phyloP scores from a whole-genome alignment of 495 filamentous ascomycete genomes.

The Aspergillus ostianus region DNA sequence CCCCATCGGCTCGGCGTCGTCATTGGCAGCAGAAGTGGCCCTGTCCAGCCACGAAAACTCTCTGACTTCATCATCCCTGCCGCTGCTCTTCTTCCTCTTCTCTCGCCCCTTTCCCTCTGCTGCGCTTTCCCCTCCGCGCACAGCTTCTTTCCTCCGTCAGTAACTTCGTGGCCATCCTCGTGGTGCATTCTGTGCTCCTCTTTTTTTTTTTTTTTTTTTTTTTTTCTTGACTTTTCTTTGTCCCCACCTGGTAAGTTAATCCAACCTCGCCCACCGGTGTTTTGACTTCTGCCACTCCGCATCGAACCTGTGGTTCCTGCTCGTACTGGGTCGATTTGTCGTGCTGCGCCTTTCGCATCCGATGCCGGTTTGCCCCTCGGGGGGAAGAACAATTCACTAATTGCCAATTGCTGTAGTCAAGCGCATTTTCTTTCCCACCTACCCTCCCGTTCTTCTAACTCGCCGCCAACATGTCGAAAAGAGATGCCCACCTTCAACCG shows the following conservation, averaged over 20 bases:
- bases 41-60: neutral
- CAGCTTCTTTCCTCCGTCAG: neutral
- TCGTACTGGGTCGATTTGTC: neutral
- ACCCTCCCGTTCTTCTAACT: neutral
- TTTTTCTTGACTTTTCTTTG: neutral
- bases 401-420: neutral
- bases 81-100: neutral
- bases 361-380: neutral
- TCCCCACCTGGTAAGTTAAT: neutral
- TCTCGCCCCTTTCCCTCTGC: no score
- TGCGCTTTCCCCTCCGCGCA: neutral
- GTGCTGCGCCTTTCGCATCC: neutral
- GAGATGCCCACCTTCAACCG: slow-evolving; percentile 60
- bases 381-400: neutral
- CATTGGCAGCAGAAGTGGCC: neutral
- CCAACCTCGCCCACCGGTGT: slow-evolving; percentile 4
- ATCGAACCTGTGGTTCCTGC: slow-evolving; percentile 19
- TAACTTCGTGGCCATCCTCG: neutral
- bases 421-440: slow-evolving; percentile 4
- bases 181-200: neutral
- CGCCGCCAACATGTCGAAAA: slow-evolving; percentile 39
- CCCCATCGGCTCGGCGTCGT: neutral
- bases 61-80: neutral
- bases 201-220: slow-evolving; percentile 1
- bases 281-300: slow-evolving; percentile 44